phyloP scores from a whole-genome alignment of 2,329 filamentous ascomycete species.

The Botrytis sinoallii region DNA sequence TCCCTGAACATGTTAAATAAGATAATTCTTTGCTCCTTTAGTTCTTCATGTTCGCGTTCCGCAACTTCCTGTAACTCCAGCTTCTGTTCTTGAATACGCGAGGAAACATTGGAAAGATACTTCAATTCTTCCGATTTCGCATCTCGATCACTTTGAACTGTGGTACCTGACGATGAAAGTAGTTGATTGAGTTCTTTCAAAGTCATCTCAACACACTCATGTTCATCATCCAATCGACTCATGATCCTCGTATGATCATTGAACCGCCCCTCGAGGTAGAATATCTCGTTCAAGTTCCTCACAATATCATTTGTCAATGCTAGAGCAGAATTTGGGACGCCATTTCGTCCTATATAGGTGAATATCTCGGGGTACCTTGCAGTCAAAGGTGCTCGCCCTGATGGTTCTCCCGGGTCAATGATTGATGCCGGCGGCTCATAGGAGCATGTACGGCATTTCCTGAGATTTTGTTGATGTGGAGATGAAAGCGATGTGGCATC shows the following conservation, averaged over 20 bases:
- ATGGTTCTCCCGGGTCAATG: neutral
- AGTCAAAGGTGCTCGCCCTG: neutral
- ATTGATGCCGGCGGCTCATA: neutral
- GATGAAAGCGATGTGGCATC: neutral
- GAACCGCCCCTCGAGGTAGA: slow-evolving; percentile 5
- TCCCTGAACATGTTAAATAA: neutral
- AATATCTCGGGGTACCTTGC: slow-evolving; percentile 16
- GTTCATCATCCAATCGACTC: neutral
- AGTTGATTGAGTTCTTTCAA: slow-evolving; percentile 1
- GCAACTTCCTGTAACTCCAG: neutral
- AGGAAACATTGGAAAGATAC: neutral
- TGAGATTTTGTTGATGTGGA: neutral
- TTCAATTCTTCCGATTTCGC: neutral
- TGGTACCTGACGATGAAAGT: neutral
- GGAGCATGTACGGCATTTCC: slow-evolving; percentile 3
- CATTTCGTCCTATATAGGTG: slow-evolving; percentile 11
- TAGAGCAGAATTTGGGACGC: slow-evolving; percentile 7
- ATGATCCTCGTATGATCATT: neutral
- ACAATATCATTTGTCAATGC: slow-evolving; percentile 13
- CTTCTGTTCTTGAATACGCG: neutral
- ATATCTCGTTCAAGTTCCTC: slow-evolving; percentile 2
- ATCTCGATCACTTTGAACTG: neutral
- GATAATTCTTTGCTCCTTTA: neutral
- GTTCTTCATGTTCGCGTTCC: neutral
- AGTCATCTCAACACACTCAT: neutral